A percentile compares a stretch with the other conserved stretches of the same genome.
Conservation (phyloP, 257 asterid species). For the Solanum chiquidenum region DNA sequence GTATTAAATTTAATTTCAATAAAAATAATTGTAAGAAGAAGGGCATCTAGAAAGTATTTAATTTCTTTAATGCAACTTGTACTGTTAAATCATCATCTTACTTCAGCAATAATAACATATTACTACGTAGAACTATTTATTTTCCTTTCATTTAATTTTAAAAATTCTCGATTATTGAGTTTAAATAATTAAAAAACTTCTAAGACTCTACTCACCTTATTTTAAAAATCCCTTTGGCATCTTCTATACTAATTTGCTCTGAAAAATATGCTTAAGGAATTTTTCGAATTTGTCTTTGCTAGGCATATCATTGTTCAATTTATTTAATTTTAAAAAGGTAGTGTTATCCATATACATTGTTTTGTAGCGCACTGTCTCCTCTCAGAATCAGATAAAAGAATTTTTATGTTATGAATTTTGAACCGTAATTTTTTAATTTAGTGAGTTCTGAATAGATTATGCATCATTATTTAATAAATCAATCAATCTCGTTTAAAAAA, state of each 20-base stretch:
- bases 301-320: background rate
- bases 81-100: background rate
- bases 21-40: background rate
- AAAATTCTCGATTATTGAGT: background rate
- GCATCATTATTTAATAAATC: too few species aligned
- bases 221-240: background rate
- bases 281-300: background rate
- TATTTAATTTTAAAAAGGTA: too few species aligned
- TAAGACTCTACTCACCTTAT: background rate
- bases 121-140: background rate
- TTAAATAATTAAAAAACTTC: background rate
- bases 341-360: background rate
- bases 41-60: background rate
- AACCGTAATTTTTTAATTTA: too few species aligned
- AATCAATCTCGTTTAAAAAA: too few species aligned
- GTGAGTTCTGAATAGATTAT: background rate
- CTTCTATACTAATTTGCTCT: background rate
- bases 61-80: background rate
- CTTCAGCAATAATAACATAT: background rate
- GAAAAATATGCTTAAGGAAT: background rate
- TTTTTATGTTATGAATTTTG: too few species aligned
- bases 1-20: background rate
- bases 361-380: background rate
- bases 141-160: background rate
- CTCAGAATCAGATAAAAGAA: background rate